These are phyloP conservation scores for Suhomyces prunicola DNA, from an alignment of 805 yeast species.

Conservation along the genomic window DNA sequence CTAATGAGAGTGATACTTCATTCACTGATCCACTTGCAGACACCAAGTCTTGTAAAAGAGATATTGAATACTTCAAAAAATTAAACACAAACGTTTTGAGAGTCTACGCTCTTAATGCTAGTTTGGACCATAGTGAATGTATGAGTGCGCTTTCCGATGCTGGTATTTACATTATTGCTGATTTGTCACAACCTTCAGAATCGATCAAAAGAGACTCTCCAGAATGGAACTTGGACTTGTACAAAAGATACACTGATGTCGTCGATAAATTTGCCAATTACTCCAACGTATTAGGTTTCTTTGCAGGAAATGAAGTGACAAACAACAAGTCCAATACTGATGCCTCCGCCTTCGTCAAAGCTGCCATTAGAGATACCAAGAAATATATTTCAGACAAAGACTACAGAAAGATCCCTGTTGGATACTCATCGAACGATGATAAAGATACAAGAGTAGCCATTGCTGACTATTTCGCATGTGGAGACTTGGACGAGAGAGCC, in stretches of 20 bases:
- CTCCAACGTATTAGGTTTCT: conserved; percentile 84
- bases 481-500: conserved; percentile 57
- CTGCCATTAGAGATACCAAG: conserved; percentile 89
- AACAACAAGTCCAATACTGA: conserved; percentile 79
- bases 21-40: conserved; percentile 43
- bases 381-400: conserved; percentile 61
- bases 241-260: conserved; percentile 74
- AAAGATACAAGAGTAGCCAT: conserved; percentile 70
- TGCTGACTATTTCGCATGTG: conserved; percentile 87
- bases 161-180: conserved; percentile 44
- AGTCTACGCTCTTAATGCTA: conserved; percentile 41
- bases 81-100: conserved; percentile 42
- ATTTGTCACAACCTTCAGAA: conserved; percentile 61
- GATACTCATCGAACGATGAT: conserved; percentile 91
- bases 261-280: conserved; percentile 77
- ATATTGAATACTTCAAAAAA: conserved; percentile 35
- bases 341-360: conserved; percentile 93
- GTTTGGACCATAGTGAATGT: conserved; percentile 38
- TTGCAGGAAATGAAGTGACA: conserved; percentile 97
- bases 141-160: conserved; percentile 40
- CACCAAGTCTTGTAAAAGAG: conserved; percentile 40
- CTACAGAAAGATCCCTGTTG: conserved; percentile 85
- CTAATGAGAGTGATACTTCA: conserved; percentile 18
- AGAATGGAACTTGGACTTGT: conserved; percentile 68
- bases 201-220: conserved; percentile 81